Evolutionary conservation across 208 protist species (phyloP).

Genomic region (Leishmania gerbilli): DNA sequence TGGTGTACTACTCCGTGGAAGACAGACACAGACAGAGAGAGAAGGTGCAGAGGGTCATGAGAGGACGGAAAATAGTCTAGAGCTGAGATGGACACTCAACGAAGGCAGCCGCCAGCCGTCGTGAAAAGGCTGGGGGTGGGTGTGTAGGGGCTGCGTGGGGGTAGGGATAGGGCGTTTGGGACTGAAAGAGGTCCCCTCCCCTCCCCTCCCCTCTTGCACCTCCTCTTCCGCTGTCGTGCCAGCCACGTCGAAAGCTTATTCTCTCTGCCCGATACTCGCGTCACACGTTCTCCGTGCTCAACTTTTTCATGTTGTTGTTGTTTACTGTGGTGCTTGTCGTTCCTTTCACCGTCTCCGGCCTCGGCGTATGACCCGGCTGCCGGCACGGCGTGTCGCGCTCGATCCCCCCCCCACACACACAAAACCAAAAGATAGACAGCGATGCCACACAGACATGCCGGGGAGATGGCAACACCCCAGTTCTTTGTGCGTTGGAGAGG

Average conservation of each 20-base stretch:
- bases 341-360: too few relatives aligned
- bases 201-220: background rate
- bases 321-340: too few relatives aligned
- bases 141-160: background rate
- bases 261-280: background rate
- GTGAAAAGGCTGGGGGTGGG: background rate
- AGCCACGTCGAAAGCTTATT: background rate
- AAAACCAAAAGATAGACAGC: too few relatives aligned
- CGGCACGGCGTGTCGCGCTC: too few relatives aligned
- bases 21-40: background rate
- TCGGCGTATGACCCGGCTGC: too few relatives aligned
- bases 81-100: background rate
- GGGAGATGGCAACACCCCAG: too few relatives aligned
- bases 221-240: background rate
- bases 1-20: background rate
- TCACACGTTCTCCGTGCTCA: too few relatives aligned
- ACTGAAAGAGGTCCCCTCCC: background rate
- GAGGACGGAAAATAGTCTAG: too few relatives aligned
- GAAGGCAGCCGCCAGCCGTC: background rate
- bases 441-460: too few relatives aligned
- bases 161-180: background rate
- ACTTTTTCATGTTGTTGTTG: too few relatives aligned
- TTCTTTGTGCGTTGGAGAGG: too few relatives aligned
- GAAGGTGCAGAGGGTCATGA: background rate
- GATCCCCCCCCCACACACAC: too few relatives aligned